Percentiles rank a stretch among this genome's conserved stretches.
Evolutionary conservation across 2,329 filamentous ascomycete genomes (phyloP).

Genomic region (Esteya vermicola): DNA sequence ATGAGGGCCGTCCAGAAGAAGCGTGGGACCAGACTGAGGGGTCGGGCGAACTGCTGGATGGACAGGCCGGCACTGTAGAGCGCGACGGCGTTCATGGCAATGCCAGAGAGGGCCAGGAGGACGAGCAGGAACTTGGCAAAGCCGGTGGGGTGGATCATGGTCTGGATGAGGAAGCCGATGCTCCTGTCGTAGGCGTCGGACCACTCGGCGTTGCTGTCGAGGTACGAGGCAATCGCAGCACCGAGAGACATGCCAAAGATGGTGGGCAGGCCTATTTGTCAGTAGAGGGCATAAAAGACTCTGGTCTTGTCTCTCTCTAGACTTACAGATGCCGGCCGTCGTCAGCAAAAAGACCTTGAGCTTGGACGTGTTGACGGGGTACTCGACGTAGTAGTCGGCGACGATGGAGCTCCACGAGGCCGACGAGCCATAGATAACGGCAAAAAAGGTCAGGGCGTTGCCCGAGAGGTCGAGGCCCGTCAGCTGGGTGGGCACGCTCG

Average conservation of each 20-base stretch:
- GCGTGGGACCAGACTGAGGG: slow-evolving; percentile 27
- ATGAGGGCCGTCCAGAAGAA: slow-evolving; percentile 31
- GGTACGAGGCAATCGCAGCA: slow-evolving; percentile 46
- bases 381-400: slow-evolving; percentile 31
- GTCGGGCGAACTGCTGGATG: slow-evolving; percentile 26
- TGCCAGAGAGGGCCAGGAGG: slow-evolving; percentile 36
- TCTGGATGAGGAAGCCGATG: slow-evolving; percentile 43
- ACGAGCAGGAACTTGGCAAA: slow-evolving; percentile 52
- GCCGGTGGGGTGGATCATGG: slow-evolving; percentile 41
- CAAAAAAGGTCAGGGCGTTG: slow-evolving; percentile 25
- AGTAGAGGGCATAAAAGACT: neutral
- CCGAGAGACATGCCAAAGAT: slow-evolving; percentile 45
- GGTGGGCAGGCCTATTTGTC: slow-evolving; percentile 24
- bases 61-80: slow-evolving; percentile 25
- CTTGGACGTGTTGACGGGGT: slow-evolving; percentile 28
- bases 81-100: slow-evolving; percentile 30
- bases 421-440: slow-evolving; percentile 32
- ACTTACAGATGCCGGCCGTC: slow-evolving; percentile 25
- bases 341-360: slow-evolving; percentile 33
- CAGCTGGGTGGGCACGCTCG: slow-evolving; percentile 18
- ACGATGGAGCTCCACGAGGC: slow-evolving; percentile 33
- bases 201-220: slow-evolving; percentile 39
- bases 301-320: too few relatives aligned
- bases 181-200: slow-evolving; percentile 35
- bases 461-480: slow-evolving; percentile 23